These are phyloP conservation scores for Piper betle DNA, from an alignment of 164 flowering plant genomes.

Conservation along the genomic window DNA sequence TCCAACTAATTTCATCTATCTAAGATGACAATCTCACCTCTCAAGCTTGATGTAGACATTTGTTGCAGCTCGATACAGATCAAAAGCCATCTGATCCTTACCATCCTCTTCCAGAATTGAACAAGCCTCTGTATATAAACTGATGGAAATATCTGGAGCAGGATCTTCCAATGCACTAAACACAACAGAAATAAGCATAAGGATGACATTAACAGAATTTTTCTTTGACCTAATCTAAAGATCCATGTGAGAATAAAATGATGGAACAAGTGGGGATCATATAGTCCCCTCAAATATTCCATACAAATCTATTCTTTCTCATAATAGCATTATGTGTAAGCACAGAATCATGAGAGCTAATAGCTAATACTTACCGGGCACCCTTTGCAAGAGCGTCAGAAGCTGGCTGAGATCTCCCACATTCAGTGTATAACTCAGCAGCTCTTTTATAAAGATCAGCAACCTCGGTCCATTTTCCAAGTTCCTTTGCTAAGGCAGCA, in stretches of 20 bases:
- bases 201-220: not conserved
- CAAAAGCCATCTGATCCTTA: constrained; percentile 95
- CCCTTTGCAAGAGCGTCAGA: constrained; percentile 93
- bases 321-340: not conserved
- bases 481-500: constrained; percentile 69
- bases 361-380: constrained; percentile 47
- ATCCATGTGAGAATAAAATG: not conserved
- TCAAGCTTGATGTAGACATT: constrained; percentile 75
- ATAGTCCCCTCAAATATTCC: not conserved
- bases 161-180: constrained; percentile 72
- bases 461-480: constrained; percentile 70
- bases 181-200: not conserved
- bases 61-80: constrained; percentile 77
- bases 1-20: no score
- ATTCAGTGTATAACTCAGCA: constrained; percentile 62
- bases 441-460: constrained; percentile 74
- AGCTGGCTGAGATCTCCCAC: constrained; percentile 90
- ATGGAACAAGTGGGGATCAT: not conserved
- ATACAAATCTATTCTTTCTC: not conserved
- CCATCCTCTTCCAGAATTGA: constrained; percentile 83
- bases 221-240: no score
- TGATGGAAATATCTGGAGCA: constrained; percentile 66
- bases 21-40: constrained; percentile 28
- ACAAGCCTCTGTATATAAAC: constrained; percentile 72
- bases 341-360: constrained; percentile 1